Percentiles rank a stretch among this genome's conserved stretches.
phyloP scores from a whole-genome alignment of 257 asterid species.

The Nicotiana paniculata region DNA sequence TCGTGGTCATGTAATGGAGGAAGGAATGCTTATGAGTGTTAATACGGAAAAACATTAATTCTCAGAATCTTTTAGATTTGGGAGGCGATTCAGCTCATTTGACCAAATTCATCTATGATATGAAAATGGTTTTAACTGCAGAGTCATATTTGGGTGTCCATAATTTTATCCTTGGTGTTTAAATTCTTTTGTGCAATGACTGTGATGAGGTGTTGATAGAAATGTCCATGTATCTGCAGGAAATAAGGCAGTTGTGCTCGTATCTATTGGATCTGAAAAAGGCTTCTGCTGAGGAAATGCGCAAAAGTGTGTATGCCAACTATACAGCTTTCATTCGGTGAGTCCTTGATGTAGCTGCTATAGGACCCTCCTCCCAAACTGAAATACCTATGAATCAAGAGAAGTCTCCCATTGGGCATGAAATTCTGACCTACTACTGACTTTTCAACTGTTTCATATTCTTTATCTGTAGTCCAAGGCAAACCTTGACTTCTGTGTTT shows the following conservation, averaged over 20 bases:
- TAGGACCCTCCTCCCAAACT: background rate
- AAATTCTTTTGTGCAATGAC: conserved; percentile 4
- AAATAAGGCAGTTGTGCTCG: conserved; percentile 89
- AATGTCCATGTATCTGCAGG: conserved; percentile 41
- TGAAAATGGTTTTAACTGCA: conserved; percentile 3
- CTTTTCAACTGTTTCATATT: background rate
- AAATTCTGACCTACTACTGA: background rate
- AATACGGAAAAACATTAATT: background rate
- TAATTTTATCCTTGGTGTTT: background rate
- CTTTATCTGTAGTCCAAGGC: background rate
- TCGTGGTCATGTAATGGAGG: background rate
- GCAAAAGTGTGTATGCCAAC: conserved; percentile 94
- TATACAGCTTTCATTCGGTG: conserved; percentile 96
- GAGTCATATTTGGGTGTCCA: background rate
- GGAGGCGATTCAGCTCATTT: background rate
- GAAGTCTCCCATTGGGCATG: background rate
- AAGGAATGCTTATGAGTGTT: background rate
- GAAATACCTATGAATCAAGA: background rate
- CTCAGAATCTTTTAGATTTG: background rate
- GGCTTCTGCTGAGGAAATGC: conserved; percentile 99
- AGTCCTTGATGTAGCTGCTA: conserved; percentile 20
- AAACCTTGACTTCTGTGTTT: background rate
- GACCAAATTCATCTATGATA: background rate
- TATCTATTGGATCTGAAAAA: conserved; percentile 87
- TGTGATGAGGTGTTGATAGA: conserved; percentile 1